Percentiles rank a stretch among this genome's conserved stretches.
These are phyloP conservation scores for Scedosporium boydii DNA, from an alignment of 2,329 filamentous ascomycete species.

Conservation along the genomic window DNA sequence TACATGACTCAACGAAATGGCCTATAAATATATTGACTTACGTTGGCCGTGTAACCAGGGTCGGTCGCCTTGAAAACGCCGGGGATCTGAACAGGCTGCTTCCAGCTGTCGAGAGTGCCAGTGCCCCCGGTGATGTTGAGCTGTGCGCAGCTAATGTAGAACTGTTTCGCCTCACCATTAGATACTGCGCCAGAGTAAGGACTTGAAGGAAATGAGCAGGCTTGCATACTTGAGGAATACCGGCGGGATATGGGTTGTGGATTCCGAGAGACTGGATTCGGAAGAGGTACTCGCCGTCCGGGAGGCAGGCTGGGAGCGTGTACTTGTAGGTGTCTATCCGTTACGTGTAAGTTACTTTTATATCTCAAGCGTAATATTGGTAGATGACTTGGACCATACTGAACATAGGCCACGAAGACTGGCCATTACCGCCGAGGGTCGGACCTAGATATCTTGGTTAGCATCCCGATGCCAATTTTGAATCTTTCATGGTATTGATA, in stretches of 20 bases:
- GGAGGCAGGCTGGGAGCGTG: constrained; percentile 40
- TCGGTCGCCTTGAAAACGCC: constrained; percentile 31
- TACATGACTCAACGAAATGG: background rate
- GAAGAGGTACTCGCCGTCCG: constrained; percentile 48
- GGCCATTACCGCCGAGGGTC: constrained; percentile 19
- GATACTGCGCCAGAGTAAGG: constrained; percentile 3
- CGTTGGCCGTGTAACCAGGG: constrained; percentile 29
- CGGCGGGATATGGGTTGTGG: constrained; percentile 40
- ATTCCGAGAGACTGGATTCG: constrained; percentile 51
- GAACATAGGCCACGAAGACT: constrained; percentile 9
- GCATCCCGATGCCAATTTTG: background rate
- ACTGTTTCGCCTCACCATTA: constrained; percentile 21
- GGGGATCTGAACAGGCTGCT: constrained; percentile 30
- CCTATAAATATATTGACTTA: background rate
- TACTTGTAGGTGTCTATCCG: constrained; percentile 19
- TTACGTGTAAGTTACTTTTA: background rate
- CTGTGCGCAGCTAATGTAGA: constrained; percentile 39
- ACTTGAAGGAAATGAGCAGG: background rate
- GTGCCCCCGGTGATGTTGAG: constrained; percentile 30
- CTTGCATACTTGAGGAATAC: constrained; percentile 24
- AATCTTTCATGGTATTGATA: constrained; percentile 2
- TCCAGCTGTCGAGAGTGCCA: constrained; percentile 31
- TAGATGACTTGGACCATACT: constrained; percentile 22
- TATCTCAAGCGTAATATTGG: background rate
- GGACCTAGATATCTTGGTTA: constrained; percentile 14